Conservation (phyloP, 139 green algal species). For the Asterochloris erici region DNA sequence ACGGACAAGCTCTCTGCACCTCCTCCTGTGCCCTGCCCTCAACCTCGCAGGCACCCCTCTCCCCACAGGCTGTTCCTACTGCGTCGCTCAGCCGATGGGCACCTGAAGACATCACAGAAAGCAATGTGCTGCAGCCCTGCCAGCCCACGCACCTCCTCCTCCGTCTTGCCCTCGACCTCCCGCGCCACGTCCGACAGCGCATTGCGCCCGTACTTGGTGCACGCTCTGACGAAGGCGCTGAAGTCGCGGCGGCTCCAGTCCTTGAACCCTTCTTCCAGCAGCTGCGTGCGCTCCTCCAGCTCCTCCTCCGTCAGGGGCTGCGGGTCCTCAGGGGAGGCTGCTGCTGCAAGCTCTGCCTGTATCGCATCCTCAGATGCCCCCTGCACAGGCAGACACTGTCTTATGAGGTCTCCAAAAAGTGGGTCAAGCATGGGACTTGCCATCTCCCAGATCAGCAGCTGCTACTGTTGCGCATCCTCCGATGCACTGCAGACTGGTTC, state of each 20-base stretch:
- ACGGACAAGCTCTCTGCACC: too few relatives aligned
- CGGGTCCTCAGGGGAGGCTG: slow-evolving; percentile 63
- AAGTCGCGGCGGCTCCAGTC: slow-evolving; percentile 93
- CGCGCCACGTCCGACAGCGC: slow-evolving; percentile 70
- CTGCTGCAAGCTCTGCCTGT: slow-evolving; percentile 30
- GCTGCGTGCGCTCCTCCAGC: slow-evolving; percentile 32
- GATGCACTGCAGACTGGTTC: too few relatives aligned
- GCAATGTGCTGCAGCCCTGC: too few relatives aligned
- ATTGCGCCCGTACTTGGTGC: slow-evolving; percentile 83
- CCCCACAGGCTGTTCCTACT: too few relatives aligned
- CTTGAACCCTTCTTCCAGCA: slow-evolving; percentile 71
- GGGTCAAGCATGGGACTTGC: background rate
- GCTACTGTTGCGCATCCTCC: too few relatives aligned
- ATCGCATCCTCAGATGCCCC: slow-evolving; percentile 71
- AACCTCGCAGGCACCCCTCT: too few relatives aligned
- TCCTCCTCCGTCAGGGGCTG: slow-evolving; percentile 90
- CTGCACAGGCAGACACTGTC: slow-evolving; percentile 25
- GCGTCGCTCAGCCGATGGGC: too few relatives aligned
- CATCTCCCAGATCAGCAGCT: too few relatives aligned
- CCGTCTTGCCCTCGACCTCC: slow-evolving; percentile 93
- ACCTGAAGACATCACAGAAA: too few relatives aligned
- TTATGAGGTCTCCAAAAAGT: background rate
- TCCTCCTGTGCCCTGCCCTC: too few relatives aligned
- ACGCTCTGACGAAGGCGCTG: slow-evolving; percentile 87
- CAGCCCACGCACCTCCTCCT: slow-evolving; percentile 72